Conservation (phyloP, 2,329 filamentous ascomycete species). For the Diaporthe aspalathi region DNA sequence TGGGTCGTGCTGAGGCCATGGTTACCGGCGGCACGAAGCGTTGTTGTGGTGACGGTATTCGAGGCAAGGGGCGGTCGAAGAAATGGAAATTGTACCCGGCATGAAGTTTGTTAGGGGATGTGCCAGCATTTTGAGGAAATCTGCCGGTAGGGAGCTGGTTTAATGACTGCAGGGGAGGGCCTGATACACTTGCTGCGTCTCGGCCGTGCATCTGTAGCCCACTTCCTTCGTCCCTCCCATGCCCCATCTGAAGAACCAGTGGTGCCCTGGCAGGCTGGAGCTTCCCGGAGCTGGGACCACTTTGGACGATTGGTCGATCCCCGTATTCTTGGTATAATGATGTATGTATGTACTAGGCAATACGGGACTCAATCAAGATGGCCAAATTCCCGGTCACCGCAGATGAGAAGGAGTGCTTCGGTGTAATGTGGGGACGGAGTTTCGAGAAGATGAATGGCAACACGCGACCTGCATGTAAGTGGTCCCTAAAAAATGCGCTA, state of each 20-base stretch:
- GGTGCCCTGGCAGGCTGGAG: conserved; percentile 4
- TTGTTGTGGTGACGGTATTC: conserved; percentile 28
- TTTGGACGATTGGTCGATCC: conserved; percentile 12
- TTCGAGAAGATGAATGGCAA: conserved; percentile 36
- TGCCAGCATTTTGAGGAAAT: conserved; percentile 48
- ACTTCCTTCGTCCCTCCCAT: conserved; percentile 24
- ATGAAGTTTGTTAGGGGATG: conserved; percentile 45
- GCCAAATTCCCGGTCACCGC: conserved; percentile 26
- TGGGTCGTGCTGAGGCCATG: conserved; percentile 53
- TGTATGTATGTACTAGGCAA: conserved; percentile 7
- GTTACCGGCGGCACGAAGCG: conserved; percentile 41
- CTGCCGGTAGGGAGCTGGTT: conserved; percentile 43
- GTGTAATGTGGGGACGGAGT: conserved; percentile 36
- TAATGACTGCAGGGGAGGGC: conserved; percentile 48
- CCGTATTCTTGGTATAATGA: conserved; percentile 27
- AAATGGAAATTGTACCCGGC: conserved; percentile 46
- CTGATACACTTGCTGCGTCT: conserved; percentile 49
- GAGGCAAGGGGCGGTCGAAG: conserved; percentile 47
- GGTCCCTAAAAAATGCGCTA: conserved; percentile 32
- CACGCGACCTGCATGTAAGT: conserved; percentile 33
- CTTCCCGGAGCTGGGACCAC: conserved; percentile 15
- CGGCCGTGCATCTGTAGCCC: conserved; percentile 45
- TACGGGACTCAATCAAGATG: conserved; percentile 20
- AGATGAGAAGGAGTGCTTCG: conserved; percentile 33
- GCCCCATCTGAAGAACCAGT: conserved; percentile 30